Base-by-base conservation (phyloP, 257 asterid genomes). In the Solanum chaucha region DNA sequence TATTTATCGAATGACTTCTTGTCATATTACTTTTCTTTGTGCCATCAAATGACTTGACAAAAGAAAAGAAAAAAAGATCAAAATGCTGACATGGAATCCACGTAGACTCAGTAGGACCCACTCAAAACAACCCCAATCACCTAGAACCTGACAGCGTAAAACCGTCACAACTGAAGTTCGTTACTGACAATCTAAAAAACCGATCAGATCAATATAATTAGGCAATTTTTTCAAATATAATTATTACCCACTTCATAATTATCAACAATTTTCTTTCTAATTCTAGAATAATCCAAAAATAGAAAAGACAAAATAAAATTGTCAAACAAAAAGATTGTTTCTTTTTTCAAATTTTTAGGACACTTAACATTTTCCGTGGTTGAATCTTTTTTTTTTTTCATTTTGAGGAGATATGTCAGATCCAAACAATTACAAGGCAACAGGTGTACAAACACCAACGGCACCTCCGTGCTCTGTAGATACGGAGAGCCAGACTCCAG, bases 391-490 rank as follows among this genome's bases (percentile, higher is more conserved):
- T 4, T 2, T 58, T 55, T 20, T 32, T 41, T 19, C 38, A 72
- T 83, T 15, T 87, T 34, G 30, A 55, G 58, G 41, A 87, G 32
- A 88, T 12, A 93, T 93, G 97, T 7, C 94, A 19, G 90, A 90
- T 85, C 89, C 89, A 85, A 86, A 83, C 2, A 87, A 86, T 40
- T 65, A 82, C 64, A 55, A 55, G 10, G 64, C 64, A 55, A 55
- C 64, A 19, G 64, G 24, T 44, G 28, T 24, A 71, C 86, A 89
- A 51, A 22, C 68, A 9, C 82, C 90, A 9, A 38, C 87, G 10
- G 87, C 91, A 3, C 89, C 93, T 14, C 80, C 92, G 5, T 82
- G 59, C n/a, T 85, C 36, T 26, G 71, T 58, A 82, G 81, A 83
- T n/a, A 86, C 86, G 10, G 88, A 85, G 12, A 78, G 48, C 15